phyloP scores from a whole-genome alignment of 495 filamentous ascomycete genomes.

The Aspergillus carlsbadensis region DNA sequence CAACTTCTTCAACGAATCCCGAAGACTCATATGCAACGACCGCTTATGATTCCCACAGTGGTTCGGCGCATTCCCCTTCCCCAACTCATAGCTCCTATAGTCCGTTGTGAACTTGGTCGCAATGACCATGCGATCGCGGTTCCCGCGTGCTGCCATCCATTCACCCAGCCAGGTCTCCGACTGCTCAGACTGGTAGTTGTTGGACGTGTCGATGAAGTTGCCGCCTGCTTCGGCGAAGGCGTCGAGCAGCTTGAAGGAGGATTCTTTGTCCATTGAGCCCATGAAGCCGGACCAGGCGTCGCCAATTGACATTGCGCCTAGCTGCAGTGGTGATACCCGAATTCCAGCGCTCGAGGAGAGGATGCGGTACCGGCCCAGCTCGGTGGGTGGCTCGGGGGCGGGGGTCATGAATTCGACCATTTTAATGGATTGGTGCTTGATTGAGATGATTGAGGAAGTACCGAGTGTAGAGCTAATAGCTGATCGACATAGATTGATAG shows the following conservation, averaged over 20 bases:
- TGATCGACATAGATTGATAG: background rate
- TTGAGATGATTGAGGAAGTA: background rate
- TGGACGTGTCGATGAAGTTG: slow-evolving; percentile 55
- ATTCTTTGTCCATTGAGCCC: slow-evolving; percentile 49
- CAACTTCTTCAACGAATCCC: slow-evolving; percentile 58
- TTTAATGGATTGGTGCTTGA: slow-evolving; percentile 4
- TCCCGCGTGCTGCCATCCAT: slow-evolving; percentile 53
- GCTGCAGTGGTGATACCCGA: slow-evolving; percentile 57
- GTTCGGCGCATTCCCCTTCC: slow-evolving; percentile 44
- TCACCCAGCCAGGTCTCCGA: slow-evolving; percentile 54
- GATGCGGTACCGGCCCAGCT: slow-evolving; percentile 57
- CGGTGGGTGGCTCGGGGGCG: slow-evolving; percentile 50
- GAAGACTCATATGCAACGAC: slow-evolving; percentile 53
- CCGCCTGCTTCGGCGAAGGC: slow-evolving; percentile 49
- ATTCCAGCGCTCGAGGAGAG: slow-evolving; percentile 60
- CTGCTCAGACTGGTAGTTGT: slow-evolving; percentile 54
- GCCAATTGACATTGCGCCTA: slow-evolving; percentile 66
- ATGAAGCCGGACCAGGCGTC: slow-evolving; percentile 50
- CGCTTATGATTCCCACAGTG: slow-evolving; percentile 58
- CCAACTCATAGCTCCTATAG: slow-evolving; percentile 28
- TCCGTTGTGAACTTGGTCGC: slow-evolving; percentile 67
- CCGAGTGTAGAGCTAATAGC: no score
- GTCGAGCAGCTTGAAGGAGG: slow-evolving; percentile 53
- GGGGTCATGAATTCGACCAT: slow-evolving; percentile 42
- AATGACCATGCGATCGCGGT: slow-evolving; percentile 66